Evolutionary conservation across 2,329 filamentous ascomycete species (phyloP), one percentile per base, ranked within the genome.

Genomic region (Diplodia sapinea): DNA sequence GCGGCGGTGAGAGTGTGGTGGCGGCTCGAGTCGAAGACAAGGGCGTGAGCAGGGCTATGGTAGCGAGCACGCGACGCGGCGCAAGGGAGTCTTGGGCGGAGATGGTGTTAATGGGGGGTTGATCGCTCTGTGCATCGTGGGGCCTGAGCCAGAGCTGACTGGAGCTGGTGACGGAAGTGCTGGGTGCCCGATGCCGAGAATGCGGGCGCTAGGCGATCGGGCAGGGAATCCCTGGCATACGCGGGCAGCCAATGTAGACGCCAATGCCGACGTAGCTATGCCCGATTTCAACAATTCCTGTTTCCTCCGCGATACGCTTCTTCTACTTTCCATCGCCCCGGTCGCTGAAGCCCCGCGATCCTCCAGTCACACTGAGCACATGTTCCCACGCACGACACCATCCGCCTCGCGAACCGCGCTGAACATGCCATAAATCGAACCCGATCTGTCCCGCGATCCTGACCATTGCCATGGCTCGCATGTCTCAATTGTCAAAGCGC

Each of bases 61-160:
- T 40, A 64, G 51, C 40, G 52, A 51, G 51, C 15, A 55, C 40
- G 36, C 29, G 57, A 51, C 66, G 50, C 40, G 40, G 57, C 49
- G 65, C 55, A 55, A 56, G 36, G 50, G 62, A 62, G 55, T 47
- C 17, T 52, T 23, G 43, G 23, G 55, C 49, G 47, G 55, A 55
- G 56, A 49, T 26, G 65, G 12, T 52, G 50, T 62, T 26, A 67
- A 67, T 47, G 65, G 65, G 65, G 65, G 65, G 65, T 31, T 51
- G 59, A 43, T 67, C 65, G 65, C 65, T 67, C 54, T 67, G 65
- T 67, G 55, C 65, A 65, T 65, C 62, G 50, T 65, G 51, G 50
- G 62, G 62, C 51, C 62, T 65, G 62, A 65, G 62, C 36, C 43
- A 17, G 59, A 51, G 47, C 43, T 51, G 43, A 26, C 59, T n/a